These are phyloP conservation scores for Picea mariana DNA, from an alignment of 83 land plant species.

Conservation along the genomic window DNA sequence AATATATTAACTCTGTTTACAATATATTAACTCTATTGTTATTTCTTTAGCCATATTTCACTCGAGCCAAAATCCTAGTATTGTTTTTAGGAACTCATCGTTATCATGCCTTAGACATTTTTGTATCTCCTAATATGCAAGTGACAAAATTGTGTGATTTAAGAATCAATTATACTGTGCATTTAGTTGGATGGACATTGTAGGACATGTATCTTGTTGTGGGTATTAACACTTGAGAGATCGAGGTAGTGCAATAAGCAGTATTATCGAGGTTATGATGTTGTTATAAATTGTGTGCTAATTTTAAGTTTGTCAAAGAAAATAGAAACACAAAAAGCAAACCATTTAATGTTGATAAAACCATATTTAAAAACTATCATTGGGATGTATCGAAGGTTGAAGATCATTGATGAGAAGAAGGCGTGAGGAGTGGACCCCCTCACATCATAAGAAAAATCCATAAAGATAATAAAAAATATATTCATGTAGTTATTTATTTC, in stretches of 20 bases:
- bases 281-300: neutral
- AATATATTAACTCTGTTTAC: too few species aligned
- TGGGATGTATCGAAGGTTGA: too few species aligned
- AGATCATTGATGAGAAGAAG: too few species aligned
- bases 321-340: too few species aligned
- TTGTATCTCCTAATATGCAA: constrained; percentile 29
- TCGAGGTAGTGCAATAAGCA: constrained; percentile 55
- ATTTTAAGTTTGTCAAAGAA: neutral
- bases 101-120: neutral
- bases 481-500: too few species aligned
- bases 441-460: too few species aligned
- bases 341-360: too few species aligned
- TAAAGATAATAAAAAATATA: too few species aligned
- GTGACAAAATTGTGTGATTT: constrained; percentile 96
- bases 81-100: neutral
- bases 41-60: neutral
- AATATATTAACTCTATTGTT: neutral
- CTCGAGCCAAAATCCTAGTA: neutral
- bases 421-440: too few species aligned
- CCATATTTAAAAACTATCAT: too few species aligned
- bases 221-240: constrained; percentile 91
- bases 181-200: constrained; percentile 91
- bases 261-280: neutral
- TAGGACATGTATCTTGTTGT: constrained; percentile 91
- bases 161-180: constrained; percentile 83